phyloP scores from a whole-genome alignment of 148 eudicot species.

The Heliosperma pusillum region DNA sequence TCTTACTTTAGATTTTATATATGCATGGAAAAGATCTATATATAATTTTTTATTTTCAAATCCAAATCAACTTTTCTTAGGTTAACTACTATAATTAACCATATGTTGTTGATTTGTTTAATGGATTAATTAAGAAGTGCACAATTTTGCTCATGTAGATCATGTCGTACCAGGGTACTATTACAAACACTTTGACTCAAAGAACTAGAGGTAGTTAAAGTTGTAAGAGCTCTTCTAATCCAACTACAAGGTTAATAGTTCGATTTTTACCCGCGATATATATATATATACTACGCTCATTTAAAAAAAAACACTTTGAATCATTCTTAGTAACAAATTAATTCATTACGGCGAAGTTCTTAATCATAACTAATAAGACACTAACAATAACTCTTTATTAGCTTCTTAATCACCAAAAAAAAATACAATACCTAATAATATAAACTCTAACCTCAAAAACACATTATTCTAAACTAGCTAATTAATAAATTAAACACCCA shows the following conservation, averaged over 20 bases:
- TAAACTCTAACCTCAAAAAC: conserved; percentile 8
- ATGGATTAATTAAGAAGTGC: not conserved
- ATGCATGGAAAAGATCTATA: not conserved
- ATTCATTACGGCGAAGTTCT: not conserved
- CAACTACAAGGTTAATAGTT: too few species aligned
- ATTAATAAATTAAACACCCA: not conserved
- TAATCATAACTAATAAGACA: conserved; percentile 5
- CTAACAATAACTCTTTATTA: not conserved
- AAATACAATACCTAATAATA: conserved; percentile 13
- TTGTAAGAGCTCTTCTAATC: too few species aligned
- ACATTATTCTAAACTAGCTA: not conserved
- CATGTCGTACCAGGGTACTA: not conserved
- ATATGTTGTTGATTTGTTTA: not conserved
- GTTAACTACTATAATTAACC: not conserved
- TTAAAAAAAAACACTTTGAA: not conserved
- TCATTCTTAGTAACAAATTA: not conserved
- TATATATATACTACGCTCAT: too few species aligned
- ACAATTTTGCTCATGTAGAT: not conserved
- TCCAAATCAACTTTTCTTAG: not conserved
- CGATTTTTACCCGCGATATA: too few species aligned
- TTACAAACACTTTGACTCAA: not conserved
- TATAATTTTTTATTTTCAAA: too few species aligned
- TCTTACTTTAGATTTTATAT: not conserved
- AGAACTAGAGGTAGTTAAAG: too few species aligned
- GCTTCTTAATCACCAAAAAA: not conserved